Conservation (phyloP, 257 asterid species). For the Solanum etuberosum region DNA sequence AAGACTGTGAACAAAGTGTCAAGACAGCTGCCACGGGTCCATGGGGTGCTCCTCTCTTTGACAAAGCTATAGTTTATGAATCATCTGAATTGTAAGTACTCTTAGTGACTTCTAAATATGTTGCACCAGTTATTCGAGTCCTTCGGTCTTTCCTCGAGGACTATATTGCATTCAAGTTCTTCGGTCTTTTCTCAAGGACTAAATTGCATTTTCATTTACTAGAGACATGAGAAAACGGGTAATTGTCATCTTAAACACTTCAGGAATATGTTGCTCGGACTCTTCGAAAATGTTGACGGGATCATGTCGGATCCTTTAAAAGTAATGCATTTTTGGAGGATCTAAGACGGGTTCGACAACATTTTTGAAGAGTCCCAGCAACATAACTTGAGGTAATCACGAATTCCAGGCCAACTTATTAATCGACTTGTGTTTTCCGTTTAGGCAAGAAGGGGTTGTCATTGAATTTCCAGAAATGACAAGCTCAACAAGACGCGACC, state of each 20-base stretch:
- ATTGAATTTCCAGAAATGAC: constrained; percentile 92
- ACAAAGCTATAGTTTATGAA: constrained; percentile 69
- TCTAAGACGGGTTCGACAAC: not conserved
- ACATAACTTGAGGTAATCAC: not conserved
- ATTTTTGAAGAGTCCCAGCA: not conserved
- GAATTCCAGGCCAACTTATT: not conserved
- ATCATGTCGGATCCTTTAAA: not conserved
- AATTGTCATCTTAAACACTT: not conserved
- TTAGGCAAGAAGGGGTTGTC: constrained; percentile 55
- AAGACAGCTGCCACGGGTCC: constrained; percentile 82
- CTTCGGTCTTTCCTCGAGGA: not conserved
- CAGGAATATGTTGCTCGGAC: not conserved
- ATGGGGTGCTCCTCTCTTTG: constrained; percentile 96
- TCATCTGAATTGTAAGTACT: constrained; percentile 72
- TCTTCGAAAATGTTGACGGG: not conserved
- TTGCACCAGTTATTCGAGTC: not conserved
- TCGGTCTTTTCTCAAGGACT: not conserved
- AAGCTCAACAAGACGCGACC: constrained; percentile 88
- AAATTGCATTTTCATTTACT: not conserved
- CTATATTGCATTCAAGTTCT: not conserved
- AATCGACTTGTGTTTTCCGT: not conserved
- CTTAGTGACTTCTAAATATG: not conserved
- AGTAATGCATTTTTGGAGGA: not conserved
- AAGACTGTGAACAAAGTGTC: constrained; percentile 35
- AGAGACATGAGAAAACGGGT: not conserved